Conservation (phyloP, 345 rosid species). For the Corchorus capsularis region DNA sequence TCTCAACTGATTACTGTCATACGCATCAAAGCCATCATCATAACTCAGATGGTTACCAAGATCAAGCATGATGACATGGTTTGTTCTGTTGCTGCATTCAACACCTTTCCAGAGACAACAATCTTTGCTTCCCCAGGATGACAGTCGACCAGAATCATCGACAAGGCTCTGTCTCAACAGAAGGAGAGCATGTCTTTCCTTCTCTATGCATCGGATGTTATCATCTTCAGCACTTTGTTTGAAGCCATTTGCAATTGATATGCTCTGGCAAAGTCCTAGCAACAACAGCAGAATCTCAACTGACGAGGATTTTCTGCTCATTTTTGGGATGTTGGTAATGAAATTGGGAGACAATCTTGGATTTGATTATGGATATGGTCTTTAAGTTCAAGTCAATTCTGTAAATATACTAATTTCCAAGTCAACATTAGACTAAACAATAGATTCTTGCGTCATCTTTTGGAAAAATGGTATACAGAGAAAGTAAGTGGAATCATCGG, state of each 20-base stretch:
- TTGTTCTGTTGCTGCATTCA: conserved; percentile 19
- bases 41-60: conserved; percentile 1
- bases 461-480: too few species aligned
- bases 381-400: too few species aligned
- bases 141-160: conserved; percentile 24
- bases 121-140: conserved; percentile 32
- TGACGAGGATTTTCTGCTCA: too few species aligned
- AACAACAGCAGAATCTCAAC: too few species aligned
- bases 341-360: too few species aligned
- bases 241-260: neutral
- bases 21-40: neutral
- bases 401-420: too few species aligned
- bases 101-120: conserved; percentile 36
- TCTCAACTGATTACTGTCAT: neutral
- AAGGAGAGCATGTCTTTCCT: conserved; percentile 31
- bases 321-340: too few species aligned
- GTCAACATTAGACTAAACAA: too few species aligned
- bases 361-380: too few species aligned
- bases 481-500: too few species aligned
- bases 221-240: neutral
- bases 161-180: conserved; percentile 19
- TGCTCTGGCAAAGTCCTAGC: too few species aligned
- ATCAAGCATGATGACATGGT: conserved; percentile 23
- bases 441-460: too few species aligned
- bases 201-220: conserved; percentile 17